A percentile compares a stretch with the other conserved stretches of the same genome.
Conservation (phyloP, 1,284 basidiomycete species). For the Irpex sp. region DNA sequence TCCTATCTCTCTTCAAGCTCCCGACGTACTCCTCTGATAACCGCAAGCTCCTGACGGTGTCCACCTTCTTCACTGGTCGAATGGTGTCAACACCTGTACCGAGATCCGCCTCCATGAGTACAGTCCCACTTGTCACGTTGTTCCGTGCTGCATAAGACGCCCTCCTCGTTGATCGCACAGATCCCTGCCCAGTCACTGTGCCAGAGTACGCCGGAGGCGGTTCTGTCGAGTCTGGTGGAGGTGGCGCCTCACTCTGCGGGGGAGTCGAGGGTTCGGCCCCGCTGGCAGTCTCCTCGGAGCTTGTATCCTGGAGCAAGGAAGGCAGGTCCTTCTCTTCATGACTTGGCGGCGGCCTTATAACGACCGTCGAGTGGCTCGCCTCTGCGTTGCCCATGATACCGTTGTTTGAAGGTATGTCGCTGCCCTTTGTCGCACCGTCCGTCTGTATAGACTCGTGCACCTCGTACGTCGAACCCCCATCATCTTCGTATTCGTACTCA, state of each 20-base stretch:
- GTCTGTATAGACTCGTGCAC: constrained; percentile 47
- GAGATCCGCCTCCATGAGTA: constrained; percentile 75
- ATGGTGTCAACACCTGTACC: constrained; percentile 86
- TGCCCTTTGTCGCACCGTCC: constrained; percentile 57
- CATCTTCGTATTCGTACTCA: constrained; percentile 39
- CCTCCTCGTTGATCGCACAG: constrained; percentile 38
- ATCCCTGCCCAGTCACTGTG: constrained; percentile 26
- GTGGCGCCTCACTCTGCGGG: constrained; percentile 15
- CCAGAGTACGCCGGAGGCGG: constrained; percentile 33
- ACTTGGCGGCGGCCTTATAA: constrained; percentile 46
- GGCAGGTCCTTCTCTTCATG: constrained; percentile 37
- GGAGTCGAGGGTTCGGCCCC: constrained; percentile 25
- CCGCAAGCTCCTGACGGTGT: constrained; percentile 71
- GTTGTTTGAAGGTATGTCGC: constrained; percentile 33
- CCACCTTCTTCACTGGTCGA: constrained; percentile 88
- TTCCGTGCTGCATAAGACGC: constrained; percentile 73
- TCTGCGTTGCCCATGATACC: constrained; percentile 48
- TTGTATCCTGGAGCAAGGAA: constrained; percentile 32
- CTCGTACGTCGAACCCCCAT: constrained; percentile 34
- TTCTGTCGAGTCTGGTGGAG: constrained; percentile 22
- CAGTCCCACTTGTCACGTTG: constrained; percentile 62
- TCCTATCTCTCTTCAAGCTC: constrained; percentile 51
- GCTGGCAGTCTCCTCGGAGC: constrained; percentile 32
- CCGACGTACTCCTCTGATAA: constrained; percentile 81
- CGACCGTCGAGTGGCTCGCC: constrained; percentile 62